These are phyloP conservation scores for Aspergillus cejpii DNA, from an alignment of 2,329 filamentous ascomycete genomes.

Conservation along the genomic window DNA sequence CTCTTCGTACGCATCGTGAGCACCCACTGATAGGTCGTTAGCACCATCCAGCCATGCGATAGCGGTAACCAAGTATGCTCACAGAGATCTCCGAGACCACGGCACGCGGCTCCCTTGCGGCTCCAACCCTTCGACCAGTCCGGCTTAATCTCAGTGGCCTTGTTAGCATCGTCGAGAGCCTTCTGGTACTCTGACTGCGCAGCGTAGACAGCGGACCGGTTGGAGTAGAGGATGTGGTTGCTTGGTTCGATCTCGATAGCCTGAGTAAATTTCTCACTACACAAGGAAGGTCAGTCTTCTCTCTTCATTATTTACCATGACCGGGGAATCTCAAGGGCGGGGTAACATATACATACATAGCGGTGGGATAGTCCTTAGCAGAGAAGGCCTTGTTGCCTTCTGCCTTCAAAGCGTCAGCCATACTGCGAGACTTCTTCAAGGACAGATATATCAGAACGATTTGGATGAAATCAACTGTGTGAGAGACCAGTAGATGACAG, in stretches of 20 bases:
- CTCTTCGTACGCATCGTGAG: slow-evolving; percentile 84
- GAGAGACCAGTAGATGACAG: slow-evolving; percentile 3
- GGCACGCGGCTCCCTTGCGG: slow-evolving; percentile 83
- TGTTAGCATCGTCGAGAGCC: slow-evolving; percentile 82
- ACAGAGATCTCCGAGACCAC: slow-evolving; percentile 76
- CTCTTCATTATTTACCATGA: neutral
- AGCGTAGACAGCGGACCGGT: slow-evolving; percentile 79
- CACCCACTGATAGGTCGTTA: slow-evolving; percentile 52
- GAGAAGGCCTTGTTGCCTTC: slow-evolving; percentile 98
- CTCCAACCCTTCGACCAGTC: slow-evolving; percentile 98
- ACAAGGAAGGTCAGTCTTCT: slow-evolving; percentile 1
- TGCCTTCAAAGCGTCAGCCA: slow-evolving; percentile 82
- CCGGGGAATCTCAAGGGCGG: slow-evolving; percentile 16
- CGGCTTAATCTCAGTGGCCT: slow-evolving; percentile 89
- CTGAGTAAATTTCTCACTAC: slow-evolving; percentile 85
- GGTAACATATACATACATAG: slow-evolving; percentile 69
- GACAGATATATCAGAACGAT: neutral
- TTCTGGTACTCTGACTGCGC: slow-evolving; percentile 83
- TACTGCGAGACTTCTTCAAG: slow-evolving; percentile 30
- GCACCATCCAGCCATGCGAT: neutral
- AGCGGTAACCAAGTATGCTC: slow-evolving; percentile 20
- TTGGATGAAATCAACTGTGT: neutral
- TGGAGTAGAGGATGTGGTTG: slow-evolving; percentile 98
- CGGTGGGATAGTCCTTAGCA: slow-evolving; percentile 92
- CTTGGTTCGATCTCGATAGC: slow-evolving; percentile 79